These are phyloP conservation scores for Ascochyta pisi DNA, from an alignment of 2,329 filamentous ascomycete genomes.

Conservation along the genomic window DNA sequence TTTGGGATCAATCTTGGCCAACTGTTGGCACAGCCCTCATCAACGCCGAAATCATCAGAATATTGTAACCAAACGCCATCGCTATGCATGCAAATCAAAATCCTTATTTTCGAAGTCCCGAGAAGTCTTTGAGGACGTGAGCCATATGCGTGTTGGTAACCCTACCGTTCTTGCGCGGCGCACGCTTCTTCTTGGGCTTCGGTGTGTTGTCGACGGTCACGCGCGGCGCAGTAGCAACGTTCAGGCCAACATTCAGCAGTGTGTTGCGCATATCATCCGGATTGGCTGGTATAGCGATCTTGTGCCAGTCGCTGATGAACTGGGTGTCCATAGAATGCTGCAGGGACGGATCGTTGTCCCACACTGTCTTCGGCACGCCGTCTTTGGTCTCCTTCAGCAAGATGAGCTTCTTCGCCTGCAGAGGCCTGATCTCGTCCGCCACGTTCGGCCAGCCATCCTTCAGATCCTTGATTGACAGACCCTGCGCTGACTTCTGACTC, in stretches of 20 bases:
- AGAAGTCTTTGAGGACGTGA: constrained; percentile 78
- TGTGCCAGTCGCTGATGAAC: constrained; percentile 84
- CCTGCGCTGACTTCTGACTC: constrained; percentile 78
- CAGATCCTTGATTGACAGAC: constrained; percentile 84
- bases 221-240: constrained; percentile 83
- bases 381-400: constrained; percentile 92
- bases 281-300: constrained; percentile 74
- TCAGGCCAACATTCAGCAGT: constrained; percentile 78
- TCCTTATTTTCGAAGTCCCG: constrained; percentile 51
- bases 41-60: background rate
- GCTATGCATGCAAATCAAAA: constrained; percentile 35
- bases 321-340: constrained; percentile 78
- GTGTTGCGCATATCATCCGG: constrained; percentile 78
- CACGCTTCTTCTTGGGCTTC: constrained; percentile 77
- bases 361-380: constrained; percentile 78
- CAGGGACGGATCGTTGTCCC: constrained; percentile 84
- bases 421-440: constrained; percentile 75
- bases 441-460: constrained; percentile 96
- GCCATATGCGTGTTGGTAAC: constrained; percentile 89
- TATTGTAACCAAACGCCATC: constrained; percentile 35
- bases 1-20: constrained; percentile 12
- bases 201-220: constrained; percentile 62
- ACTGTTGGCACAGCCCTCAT: background rate
- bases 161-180: constrained; percentile 76
- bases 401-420: constrained; percentile 80